These are phyloP conservation scores for Hyaloperonospora brassicae DNA, from an alignment of 352 stramenopile genomes.

Conservation along the genomic window DNA sequence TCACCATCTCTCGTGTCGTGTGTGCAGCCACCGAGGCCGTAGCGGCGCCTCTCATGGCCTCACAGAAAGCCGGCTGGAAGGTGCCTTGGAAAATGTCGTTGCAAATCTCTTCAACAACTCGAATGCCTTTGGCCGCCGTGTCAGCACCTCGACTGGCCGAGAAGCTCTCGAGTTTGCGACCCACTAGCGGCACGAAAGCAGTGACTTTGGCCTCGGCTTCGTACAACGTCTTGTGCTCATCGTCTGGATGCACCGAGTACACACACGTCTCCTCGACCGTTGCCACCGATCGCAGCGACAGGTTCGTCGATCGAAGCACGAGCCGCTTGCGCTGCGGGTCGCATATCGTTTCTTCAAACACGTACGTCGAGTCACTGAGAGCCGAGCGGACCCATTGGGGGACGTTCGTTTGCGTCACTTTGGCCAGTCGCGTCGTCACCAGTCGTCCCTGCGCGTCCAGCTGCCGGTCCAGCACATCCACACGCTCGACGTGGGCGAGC, in stretches of 20 bases:
- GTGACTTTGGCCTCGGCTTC: slow-evolving; percentile 68
- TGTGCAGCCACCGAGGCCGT: slow-evolving; percentile 10
- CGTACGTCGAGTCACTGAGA: slow-evolving; percentile 63
- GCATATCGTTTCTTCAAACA: slow-evolving; percentile 76
- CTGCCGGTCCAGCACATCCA: slow-evolving; percentile 70
- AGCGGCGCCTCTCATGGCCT: slow-evolving; percentile 10
- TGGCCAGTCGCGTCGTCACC: slow-evolving; percentile 58
- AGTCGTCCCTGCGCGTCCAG: slow-evolving; percentile 62
- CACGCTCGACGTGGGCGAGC: slow-evolving; percentile 71
- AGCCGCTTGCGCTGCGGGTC: slow-evolving; percentile 56
- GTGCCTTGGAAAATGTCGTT: slow-evolving; percentile 82
- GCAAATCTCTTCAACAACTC: slow-evolving; percentile 73
- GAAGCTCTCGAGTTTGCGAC: slow-evolving; percentile 76
- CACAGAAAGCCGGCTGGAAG: slow-evolving; percentile 59
- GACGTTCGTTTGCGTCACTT: slow-evolving; percentile 70
- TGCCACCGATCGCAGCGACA: slow-evolving; percentile 66
- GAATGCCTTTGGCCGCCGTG: slow-evolving; percentile 72
- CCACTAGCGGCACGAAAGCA: slow-evolving; percentile 74
- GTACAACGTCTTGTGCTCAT: slow-evolving; percentile 53
- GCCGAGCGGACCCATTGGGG: slow-evolving; percentile 62
- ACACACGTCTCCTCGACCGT: slow-evolving; percentile 80
- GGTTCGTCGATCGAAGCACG: slow-evolving; percentile 75
- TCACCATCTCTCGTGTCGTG: slow-evolving; percentile 1
- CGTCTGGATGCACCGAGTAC: slow-evolving; percentile 63
- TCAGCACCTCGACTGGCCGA: slow-evolving; percentile 63